Conservation (phyloP, 139 green algal genomes). For the Chlamydomonas sp. region DNA sequence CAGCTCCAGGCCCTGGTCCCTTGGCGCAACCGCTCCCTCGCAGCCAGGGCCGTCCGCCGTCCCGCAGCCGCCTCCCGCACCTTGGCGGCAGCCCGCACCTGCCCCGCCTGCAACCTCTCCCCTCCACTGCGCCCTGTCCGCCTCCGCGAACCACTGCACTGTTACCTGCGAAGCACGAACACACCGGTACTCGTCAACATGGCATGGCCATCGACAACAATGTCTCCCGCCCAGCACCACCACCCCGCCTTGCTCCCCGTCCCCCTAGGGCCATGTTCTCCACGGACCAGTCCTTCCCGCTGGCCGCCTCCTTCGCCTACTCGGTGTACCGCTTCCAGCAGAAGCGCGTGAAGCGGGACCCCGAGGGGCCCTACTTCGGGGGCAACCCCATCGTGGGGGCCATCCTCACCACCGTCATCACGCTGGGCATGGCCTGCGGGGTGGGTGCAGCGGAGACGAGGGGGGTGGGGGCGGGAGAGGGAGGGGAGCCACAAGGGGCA, state of each 20-base stretch:
- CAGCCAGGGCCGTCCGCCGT: too few species aligned
- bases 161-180: too few species aligned
- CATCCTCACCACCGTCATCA: slow-evolving; percentile 63
- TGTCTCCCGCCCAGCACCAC: neutral
- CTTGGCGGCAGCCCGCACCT: too few species aligned
- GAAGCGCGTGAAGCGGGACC: slow-evolving; percentile 60
- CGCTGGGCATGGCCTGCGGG: slow-evolving; percentile 61
- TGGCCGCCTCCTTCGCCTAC: slow-evolving; percentile 61
- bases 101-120: too few species aligned
- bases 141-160: too few species aligned
- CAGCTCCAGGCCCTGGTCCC: too few species aligned
- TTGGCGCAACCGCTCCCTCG: too few species aligned
- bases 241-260: neutral
- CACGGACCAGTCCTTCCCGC: slow-evolving; percentile 62
- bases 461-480: neutral
- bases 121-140: too few species aligned
- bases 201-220: too few species aligned
- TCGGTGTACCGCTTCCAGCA: slow-evolving; percentile 64
- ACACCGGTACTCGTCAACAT: too few species aligned
- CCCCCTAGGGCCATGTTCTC: slow-evolving; percentile 57
- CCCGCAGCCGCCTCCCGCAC: too few species aligned
- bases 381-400: slow-evolving; percentile 81
- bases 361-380: slow-evolving; percentile 77
- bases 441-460: slow-evolving; percentile 38
- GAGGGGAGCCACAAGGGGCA: too few species aligned